Evolutionary conservation across 1,139 yeast genomes (phyloP).

Genomic region (Debaryomyces subglobosus): DNA sequence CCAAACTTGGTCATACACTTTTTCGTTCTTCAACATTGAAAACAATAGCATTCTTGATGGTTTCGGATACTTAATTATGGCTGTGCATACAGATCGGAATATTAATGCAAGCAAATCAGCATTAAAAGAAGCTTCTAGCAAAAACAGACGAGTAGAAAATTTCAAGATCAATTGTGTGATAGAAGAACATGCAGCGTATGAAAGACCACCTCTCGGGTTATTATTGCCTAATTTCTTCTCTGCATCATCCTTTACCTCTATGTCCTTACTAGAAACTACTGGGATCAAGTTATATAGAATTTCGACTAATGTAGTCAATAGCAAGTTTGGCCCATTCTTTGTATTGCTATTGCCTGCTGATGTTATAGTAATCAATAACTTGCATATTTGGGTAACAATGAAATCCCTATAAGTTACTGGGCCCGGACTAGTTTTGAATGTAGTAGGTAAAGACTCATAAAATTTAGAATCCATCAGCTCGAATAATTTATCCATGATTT

Average conservation of each 20-base stretch:
- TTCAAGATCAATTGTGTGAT: constrained; percentile 56
- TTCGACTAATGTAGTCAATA: constrained; percentile 52
- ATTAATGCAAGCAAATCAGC: constrained; percentile 62
- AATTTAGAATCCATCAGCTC: constrained; percentile 41
- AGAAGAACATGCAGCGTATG: constrained; percentile 62
- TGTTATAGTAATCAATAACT: constrained; percentile 14
- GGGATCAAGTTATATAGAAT: constrained; percentile 63
- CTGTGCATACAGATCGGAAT: constrained; percentile 55
- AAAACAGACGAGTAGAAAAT: constrained; percentile 44
- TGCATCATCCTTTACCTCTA: constrained; percentile 26
- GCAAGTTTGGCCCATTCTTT: constrained; percentile 6
- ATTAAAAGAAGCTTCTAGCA: constrained; percentile 50
- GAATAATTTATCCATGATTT: constrained; percentile 39
- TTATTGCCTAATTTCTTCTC: constrained; percentile 32
- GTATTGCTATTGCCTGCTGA: background rate
- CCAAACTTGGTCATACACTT: constrained; percentile 37
- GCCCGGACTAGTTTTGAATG: constrained; percentile 39
- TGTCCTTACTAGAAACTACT: constrained; percentile 29
- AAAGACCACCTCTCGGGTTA: constrained; percentile 50
- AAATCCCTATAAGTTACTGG: constrained; percentile 64
- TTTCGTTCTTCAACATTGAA: constrained; percentile 53
- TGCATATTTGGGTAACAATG: constrained; percentile 54
- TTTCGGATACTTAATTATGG: constrained; percentile 49
- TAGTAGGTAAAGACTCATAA: constrained; percentile 52
- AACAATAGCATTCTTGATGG: constrained; percentile 59